Conservation (phyloP, 305 asterid species). For the Rubia peregrina region DNA sequence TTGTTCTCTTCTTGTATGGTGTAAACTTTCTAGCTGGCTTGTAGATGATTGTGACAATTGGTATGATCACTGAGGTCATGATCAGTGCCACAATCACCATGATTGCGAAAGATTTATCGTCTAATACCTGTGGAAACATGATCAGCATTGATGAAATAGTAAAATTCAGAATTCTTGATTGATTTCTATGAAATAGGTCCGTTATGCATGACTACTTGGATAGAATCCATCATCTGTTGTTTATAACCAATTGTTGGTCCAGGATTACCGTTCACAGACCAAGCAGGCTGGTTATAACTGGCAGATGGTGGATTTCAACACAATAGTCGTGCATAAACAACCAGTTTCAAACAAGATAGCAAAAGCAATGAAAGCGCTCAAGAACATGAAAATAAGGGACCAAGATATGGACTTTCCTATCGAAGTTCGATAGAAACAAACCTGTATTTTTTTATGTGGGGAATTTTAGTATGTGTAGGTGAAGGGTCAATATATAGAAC, state of each 20-base stretch:
- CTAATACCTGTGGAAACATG: slow-evolving; percentile 46
- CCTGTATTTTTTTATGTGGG: too few relatives aligned
- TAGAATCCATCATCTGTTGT: background rate
- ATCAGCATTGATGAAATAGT: background rate
- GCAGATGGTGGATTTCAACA: background rate
- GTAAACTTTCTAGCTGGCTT: slow-evolving; percentile 52
- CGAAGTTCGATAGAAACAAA: too few relatives aligned
- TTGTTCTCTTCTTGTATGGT: slow-evolving; percentile 60
- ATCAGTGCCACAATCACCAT: slow-evolving; percentile 64
- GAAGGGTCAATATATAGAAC: too few relatives aligned
- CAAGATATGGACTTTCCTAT: too few relatives aligned
- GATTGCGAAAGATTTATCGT: slow-evolving; percentile 57
- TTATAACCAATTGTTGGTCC: background rate
- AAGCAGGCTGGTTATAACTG: background rate
- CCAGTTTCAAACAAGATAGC: background rate
- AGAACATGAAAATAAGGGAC: too few relatives aligned
- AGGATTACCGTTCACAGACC: background rate
- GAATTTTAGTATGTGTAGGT: too few relatives aligned
- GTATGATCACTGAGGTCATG: slow-evolving; percentile 64
- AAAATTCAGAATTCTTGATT: background rate
- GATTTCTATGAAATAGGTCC: too few relatives aligned
- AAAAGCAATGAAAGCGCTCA: too few relatives aligned
- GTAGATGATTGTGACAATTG: slow-evolving; percentile 49
- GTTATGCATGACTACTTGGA: too few relatives aligned
- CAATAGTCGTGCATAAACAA: background rate